Evolutionary conservation across 108 stramenopile genomes (phyloP).

Genomic region (Fistulifera solaris): DNA sequence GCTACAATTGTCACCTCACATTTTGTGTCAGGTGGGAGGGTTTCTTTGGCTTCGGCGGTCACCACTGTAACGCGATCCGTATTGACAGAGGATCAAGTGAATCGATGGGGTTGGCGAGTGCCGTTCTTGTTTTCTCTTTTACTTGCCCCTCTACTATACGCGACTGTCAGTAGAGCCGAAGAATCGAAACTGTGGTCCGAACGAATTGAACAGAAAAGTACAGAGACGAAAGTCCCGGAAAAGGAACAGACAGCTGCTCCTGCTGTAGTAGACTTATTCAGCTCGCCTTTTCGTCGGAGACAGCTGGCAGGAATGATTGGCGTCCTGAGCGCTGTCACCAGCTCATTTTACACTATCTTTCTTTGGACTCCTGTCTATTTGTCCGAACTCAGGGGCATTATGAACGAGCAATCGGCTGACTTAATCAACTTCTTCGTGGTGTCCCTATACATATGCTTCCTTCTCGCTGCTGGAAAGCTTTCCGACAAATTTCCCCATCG

Average conservation of each 20-base stretch:
- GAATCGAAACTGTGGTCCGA: constrained; percentile 54
- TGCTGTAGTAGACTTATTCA: constrained; percentile 40
- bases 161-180: constrained; percentile 40
- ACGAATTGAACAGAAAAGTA: constrained; percentile 31
- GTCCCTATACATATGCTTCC: constrained; percentile 34
- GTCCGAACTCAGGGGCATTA: constrained; percentile 41
- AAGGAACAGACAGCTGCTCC: constrained; percentile 13
- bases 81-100: constrained; percentile 48
- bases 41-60: constrained; percentile 52
- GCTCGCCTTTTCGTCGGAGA: constrained; percentile 45
- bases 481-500: constrained; percentile 52
- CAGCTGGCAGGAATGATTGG: constrained; percentile 52
- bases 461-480: constrained; percentile 27
- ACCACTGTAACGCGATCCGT: constrained; percentile 42
- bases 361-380: constrained; percentile 57
- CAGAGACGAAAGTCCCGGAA: constrained; percentile 34
- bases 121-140: constrained; percentile 60
- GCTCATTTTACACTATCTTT: constrained; percentile 51
- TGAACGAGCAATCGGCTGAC: constrained; percentile 46
- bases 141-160: constrained; percentile 42
- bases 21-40: constrained; percentile 39
- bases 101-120: constrained; percentile 69
- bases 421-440: constrained; percentile 49
- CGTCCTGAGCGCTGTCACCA: constrained; percentile 29
- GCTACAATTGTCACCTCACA: not conserved